These are phyloP conservation scores for Cymbidium sinense DNA, from an alignment of 106 monocot species.

Conservation along the genomic window DNA sequence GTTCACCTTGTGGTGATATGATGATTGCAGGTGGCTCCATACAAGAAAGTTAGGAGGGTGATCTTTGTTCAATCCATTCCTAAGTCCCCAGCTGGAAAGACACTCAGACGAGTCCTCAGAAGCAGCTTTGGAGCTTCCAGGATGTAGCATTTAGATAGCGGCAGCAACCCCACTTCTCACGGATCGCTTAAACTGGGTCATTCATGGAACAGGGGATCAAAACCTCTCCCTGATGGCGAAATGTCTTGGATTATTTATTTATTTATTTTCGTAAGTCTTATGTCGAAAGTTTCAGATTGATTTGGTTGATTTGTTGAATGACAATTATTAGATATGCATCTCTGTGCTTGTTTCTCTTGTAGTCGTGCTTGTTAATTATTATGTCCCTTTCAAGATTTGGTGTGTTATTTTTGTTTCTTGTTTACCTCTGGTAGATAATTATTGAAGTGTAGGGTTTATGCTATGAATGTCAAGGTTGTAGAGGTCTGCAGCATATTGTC, in stretches of 20 bases:
- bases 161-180: background rate
- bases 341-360: background rate
- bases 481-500: too few relatives aligned
- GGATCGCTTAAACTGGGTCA: background rate
- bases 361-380: too few relatives aligned
- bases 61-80: conserved; percentile 24
- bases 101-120: conserved; percentile 15
- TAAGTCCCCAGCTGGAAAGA: conserved; percentile 21
- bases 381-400: too few relatives aligned
- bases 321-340: background rate
- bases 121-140: conserved; percentile 10
- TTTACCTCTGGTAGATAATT: too few relatives aligned
- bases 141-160: conserved; percentile 1
- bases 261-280: background rate
- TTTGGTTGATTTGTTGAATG: background rate
- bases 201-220: too few relatives aligned
- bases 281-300: background rate
- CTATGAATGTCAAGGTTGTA: too few relatives aligned
- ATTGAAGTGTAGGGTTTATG: too few relatives aligned
- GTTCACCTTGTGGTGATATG: too few relatives aligned
- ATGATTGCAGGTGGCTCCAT: conserved; percentile 19
- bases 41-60: conserved; percentile 27
- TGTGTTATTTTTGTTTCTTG: too few relatives aligned
- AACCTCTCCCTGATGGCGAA: too few relatives aligned
- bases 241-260: background rate